phyloP scores from a whole-genome alignment of 140 eudicot species.

The Stevia rebaudiana region DNA sequence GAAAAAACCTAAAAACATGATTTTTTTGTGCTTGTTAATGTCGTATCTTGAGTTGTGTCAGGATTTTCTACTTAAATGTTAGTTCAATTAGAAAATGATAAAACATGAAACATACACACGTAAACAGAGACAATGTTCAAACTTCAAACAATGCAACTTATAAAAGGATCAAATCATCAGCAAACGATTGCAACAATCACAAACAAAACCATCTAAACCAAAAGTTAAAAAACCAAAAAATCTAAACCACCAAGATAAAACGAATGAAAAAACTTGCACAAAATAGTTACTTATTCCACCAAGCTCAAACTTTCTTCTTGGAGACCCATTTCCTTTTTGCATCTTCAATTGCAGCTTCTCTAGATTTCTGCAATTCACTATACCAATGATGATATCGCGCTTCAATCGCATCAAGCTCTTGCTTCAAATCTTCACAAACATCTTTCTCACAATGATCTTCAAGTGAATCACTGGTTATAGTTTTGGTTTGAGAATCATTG shows the following conservation, averaged over 20 bases:
- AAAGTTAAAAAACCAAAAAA: not conserved
- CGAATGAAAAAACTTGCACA: conserved; percentile 9
- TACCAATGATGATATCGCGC: conserved; percentile 41
- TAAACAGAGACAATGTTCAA: not conserved
- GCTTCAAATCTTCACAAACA: conserved; percentile 44
- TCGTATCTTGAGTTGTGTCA: too few species aligned
- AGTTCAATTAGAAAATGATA: too few species aligned
- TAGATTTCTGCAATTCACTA: conserved; percentile 43
- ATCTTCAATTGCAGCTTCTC: conserved; percentile 53
- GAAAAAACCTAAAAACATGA: too few species aligned
- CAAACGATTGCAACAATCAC: conserved; percentile 15
- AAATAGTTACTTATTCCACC: conserved; percentile 3
- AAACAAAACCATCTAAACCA: conserved; percentile 5
- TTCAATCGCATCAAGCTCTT: conserved; percentile 58
- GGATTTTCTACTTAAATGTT: too few species aligned
- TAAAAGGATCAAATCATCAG: conserved; percentile 13
- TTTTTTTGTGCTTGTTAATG: too few species aligned
- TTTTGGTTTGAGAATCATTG: conserved; percentile 16
- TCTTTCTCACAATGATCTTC: conserved; percentile 23
- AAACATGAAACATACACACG: not conserved
- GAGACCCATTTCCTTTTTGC: conserved; percentile 59
- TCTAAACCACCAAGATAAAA: not conserved
- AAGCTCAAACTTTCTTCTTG: conserved; percentile 26
- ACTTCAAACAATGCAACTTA: conserved; percentile 7
- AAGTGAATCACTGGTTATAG: conserved; percentile 27